Conservation (phyloP, 495 filamentous ascomycete species). For the Elasticomyces elasticus region DNA sequence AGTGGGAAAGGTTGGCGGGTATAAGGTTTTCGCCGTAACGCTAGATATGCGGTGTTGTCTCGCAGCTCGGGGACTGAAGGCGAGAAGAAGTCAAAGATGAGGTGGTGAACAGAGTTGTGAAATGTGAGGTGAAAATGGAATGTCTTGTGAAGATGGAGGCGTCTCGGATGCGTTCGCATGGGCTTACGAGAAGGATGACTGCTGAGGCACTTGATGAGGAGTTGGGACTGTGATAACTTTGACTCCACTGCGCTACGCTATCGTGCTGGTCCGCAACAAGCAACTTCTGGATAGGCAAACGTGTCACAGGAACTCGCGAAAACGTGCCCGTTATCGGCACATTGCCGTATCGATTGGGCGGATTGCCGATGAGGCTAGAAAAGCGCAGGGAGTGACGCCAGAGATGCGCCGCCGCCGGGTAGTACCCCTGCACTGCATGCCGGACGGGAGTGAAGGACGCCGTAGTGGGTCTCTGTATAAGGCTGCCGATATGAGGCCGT, state of each 20-base stretch:
- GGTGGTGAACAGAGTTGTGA: too few relatives aligned
- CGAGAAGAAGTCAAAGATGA: too few relatives aligned
- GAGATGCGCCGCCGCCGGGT: too few relatives aligned
- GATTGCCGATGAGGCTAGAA: neutral
- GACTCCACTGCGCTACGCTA: too few relatives aligned
- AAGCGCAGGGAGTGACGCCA: neutral
- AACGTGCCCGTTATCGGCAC: neutral
- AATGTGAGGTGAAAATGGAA: neutral
- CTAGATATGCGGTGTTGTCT: neutral
- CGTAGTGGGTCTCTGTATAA: too few relatives aligned
- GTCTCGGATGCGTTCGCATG: neutral
- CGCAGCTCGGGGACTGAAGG: neutral
- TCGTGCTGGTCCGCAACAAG: neutral
- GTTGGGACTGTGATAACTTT: too few relatives aligned
- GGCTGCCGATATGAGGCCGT: too few relatives aligned
- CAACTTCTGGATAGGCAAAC: neutral
- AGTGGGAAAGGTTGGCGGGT: neutral
- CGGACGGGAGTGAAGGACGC: too few relatives aligned
- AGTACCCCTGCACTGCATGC: too few relatives aligned
- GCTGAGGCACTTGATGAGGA: too few relatives aligned
- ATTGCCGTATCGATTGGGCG: neutral
- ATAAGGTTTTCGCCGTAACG: neutral
- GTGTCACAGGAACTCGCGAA: too few relatives aligned
- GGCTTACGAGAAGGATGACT: neutral
- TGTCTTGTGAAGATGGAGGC: neutral